Percentiles rank a stretch among this genome's conserved stretches.
These are phyloP conservation scores for Globisporangium nunn DNA, from an alignment of 352 stramenopile species.

Conservation along the genomic window DNA sequence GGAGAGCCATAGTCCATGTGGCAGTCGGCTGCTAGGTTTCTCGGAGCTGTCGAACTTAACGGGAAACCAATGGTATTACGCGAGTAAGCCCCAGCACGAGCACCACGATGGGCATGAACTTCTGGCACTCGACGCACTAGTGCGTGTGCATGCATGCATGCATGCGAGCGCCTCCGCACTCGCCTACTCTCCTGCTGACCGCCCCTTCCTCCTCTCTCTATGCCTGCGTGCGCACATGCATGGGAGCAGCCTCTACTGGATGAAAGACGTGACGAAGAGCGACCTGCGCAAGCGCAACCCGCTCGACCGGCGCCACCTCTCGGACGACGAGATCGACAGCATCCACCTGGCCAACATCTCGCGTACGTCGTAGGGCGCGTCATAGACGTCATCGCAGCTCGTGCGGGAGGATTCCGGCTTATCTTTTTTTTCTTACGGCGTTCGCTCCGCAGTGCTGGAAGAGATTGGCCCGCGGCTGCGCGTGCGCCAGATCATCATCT, in stretches of 20 bases:
- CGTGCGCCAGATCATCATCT: conserved; percentile 88
- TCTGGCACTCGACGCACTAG: conserved; percentile 90
- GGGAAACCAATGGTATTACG: too few relatives aligned
- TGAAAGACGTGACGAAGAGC: conserved; percentile 75
- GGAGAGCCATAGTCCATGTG: too few relatives aligned
- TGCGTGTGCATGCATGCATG: conserved; percentile 23
- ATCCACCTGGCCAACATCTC: conserved; percentile 87
- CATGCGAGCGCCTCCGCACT: background rate
- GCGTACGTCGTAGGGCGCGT: conserved; percentile 20
- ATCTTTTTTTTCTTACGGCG: background rate
- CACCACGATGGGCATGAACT: conserved; percentile 79
- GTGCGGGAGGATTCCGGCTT: background rate
- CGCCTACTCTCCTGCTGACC: background rate
- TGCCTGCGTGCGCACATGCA: too few relatives aligned
- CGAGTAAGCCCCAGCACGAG: background rate
- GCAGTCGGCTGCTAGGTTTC: too few relatives aligned
- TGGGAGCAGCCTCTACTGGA: conserved; percentile 71
- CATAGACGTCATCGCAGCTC: background rate
- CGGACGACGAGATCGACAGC: conserved; percentile 82
- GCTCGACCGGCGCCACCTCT: conserved; percentile 65
- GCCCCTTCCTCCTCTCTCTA: background rate
- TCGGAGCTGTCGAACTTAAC: too few relatives aligned
- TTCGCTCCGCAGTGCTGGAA: conserved; percentile 50
- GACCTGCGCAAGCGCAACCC: conserved; percentile 77
- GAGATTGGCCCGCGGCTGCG: conserved; percentile 74